Evolutionary conservation across 2,329 filamentous ascomycete species (phyloP), one percentile per base, ranked within the genome.

Genomic region (Acarospora socialis): DNA sequence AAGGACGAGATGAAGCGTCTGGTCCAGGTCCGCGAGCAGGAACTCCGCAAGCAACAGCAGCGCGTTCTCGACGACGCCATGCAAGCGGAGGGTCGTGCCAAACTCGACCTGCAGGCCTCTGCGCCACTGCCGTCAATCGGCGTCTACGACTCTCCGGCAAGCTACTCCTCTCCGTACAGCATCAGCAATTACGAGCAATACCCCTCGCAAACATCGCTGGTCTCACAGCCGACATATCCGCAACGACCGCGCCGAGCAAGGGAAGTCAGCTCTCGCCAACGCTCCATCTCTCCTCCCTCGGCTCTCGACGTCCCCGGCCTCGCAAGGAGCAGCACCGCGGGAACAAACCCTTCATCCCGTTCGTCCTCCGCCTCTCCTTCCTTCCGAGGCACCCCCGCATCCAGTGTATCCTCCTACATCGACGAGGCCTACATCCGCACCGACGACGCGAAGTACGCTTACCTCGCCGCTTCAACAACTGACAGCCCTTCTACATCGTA

Each of bases 1-100:
- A 60, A 62, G 37, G 50, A 52, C 17, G 54, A 55, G 33, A 48
- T 57, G 36, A 56, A 59, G 49, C 51, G 61, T 42, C 47, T 57
- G 9, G 30, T 37, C 14, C 40, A 56, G 38, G 50, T 51, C n/a
- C 37, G 39, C 6, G 39, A 43, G 14, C 40, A 33, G 12, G 39
- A 35, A 7, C 33, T 27, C 34, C 28, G 4, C 32, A 32, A 15
- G 20, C 30, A 15, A 15, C 32, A 8, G 28, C 30, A 43, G 27
- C 35, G 35, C 22, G 28, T 35, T 7, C 38, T 40, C 21, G 39
- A 42, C 25, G n/a, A n/a, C n/a, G n/a, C n/a, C n/a, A n/a, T n/a
- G n/a, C n/a, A n/a, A n/a, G n/a, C n/a, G n/a, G n/a, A n/a, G n/a
- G n/a, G n/a, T n/a, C n/a, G n/a, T n/a, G n/a, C n/a, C 24, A 28